Conservation (phyloP, 2,329 filamentous ascomycete genomes). For the Cordyceps farinosa region DNA sequence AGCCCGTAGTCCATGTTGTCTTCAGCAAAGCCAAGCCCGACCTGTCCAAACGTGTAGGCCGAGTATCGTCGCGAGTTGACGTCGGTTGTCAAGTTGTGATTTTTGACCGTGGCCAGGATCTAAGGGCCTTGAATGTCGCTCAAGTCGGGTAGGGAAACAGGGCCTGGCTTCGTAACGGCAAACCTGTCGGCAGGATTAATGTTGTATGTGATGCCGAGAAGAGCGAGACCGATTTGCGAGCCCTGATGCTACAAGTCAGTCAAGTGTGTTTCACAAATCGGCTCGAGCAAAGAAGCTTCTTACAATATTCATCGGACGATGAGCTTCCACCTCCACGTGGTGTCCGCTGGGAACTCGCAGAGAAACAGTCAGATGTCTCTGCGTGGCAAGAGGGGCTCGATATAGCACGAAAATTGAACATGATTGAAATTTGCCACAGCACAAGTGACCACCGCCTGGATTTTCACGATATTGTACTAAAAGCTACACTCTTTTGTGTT, state of each 20-base stretch:
- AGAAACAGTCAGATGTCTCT: too few species aligned
- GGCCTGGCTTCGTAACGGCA: conserved; percentile 32
- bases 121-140: conserved; percentile 31
- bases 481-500: too few species aligned
- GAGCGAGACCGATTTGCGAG: conserved; percentile 41
- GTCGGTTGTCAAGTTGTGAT: conserved; percentile 21
- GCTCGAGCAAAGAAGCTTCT: too few species aligned
- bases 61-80: conserved; percentile 18
- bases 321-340: too few species aligned
- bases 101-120: conserved; percentile 37
- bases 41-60: conserved; percentile 33
- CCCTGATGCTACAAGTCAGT: conserved; percentile 26
- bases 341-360: too few species aligned
- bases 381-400: too few species aligned
- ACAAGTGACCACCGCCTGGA: too few species aligned
- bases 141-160: conserved; percentile 37
- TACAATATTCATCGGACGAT: too few species aligned
- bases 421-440: too few species aligned
- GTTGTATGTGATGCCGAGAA: conserved; percentile 40
- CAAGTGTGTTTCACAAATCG: too few species aligned
- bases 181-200: conserved; percentile 35
- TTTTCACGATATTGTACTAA: too few species aligned
- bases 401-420: too few species aligned
- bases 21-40: conserved; percentile 31
- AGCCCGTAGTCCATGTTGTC: conserved; percentile 26